These are phyloP conservation scores for Emericellopsis atlantica DNA, from an alignment of 2,329 filamentous ascomycete species.

Conservation along the genomic window DNA sequence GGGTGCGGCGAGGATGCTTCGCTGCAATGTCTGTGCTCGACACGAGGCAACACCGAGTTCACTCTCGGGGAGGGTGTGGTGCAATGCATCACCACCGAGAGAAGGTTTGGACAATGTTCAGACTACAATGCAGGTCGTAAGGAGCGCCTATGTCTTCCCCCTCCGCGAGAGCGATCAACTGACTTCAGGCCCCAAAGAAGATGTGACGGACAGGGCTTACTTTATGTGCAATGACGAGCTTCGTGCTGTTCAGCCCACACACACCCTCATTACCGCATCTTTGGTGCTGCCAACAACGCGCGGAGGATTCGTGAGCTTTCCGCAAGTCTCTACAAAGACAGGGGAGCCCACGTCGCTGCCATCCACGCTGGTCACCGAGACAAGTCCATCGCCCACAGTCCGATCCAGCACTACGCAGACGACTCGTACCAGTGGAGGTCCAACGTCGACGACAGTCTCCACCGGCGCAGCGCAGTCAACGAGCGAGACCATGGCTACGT, in stretches of 20 bases:
- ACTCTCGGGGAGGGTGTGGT: constrained; percentile 62
- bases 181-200: constrained; percentile 10
- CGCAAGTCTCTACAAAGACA: constrained; percentile 7
- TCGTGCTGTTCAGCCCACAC: constrained; percentile 42
- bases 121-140: constrained; percentile 24
- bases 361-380: constrained; percentile 13
- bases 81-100: constrained; percentile 50
- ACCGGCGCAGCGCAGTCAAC: not conserved
- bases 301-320: constrained; percentile 15
- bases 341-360: constrained; percentile 7
- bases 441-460: no score
- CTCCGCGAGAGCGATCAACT: not conserved
- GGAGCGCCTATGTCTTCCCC: constrained; percentile 4
- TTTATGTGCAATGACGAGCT: constrained; percentile 42
- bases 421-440: no score
- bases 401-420: no score
- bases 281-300: constrained; percentile 23
- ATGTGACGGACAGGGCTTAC: constrained; percentile 35
- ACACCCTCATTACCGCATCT: constrained; percentile 45
- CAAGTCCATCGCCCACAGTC: not conserved
- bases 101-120: constrained; percentile 35
- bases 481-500: not conserved
- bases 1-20: constrained; percentile 36
- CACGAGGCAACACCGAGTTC: constrained; percentile 44
- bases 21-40: constrained; percentile 51